Conservation (phyloP, 768 basidiomycete genomes). For the Calocera cornea region DNA sequence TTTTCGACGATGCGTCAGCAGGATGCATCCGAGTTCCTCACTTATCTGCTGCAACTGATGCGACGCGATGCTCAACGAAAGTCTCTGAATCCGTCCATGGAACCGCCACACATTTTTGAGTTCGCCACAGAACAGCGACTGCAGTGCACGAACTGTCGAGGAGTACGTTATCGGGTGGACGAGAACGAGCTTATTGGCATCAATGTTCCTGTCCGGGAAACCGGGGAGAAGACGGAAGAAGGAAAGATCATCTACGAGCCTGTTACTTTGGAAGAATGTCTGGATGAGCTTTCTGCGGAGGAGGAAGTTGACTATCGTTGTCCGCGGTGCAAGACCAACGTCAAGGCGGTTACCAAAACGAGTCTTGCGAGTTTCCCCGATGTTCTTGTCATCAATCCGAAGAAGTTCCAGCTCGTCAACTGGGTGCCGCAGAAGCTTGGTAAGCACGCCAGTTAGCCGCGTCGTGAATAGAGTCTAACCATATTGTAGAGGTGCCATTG, state of each 20-base stretch:
- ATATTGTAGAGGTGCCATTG: slow-evolving; percentile 66
- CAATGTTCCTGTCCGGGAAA: slow-evolving; percentile 52
- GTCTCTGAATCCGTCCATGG: slow-evolving; percentile 27
- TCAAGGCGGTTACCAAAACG: slow-evolving; percentile 55
- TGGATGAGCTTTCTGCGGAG: slow-evolving; percentile 41
- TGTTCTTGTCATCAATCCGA: slow-evolving; percentile 75
- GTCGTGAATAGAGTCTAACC: neutral
- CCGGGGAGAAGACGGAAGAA: slow-evolving; percentile 36
- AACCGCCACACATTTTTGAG: slow-evolving; percentile 63
- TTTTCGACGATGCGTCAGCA: slow-evolving; percentile 96
- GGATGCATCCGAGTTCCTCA: slow-evolving; percentile 90
- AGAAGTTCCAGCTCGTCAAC: slow-evolving; percentile 87
- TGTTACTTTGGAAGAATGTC: slow-evolving; percentile 46
- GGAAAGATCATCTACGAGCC: slow-evolving; percentile 51
- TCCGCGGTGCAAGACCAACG: slow-evolving; percentile 53
- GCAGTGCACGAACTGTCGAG: slow-evolving; percentile 62
- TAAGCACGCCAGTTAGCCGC: slow-evolving; percentile 24
- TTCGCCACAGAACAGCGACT: slow-evolving; percentile 81
- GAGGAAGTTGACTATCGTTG: slow-evolving; percentile 75
- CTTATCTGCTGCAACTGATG: slow-evolving; percentile 60
- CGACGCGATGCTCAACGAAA: slow-evolving; percentile 41
- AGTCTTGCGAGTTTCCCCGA: slow-evolving; percentile 80
- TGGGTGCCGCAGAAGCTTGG: slow-evolving; percentile 96
- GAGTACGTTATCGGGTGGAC: slow-evolving; percentile 74
- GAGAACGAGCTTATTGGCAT: slow-evolving; percentile 64